Evolutionary conservation across 208 protist species (phyloP), one percentile per base, ranked within the genome.

Genomic region (Angomonas ambiguus): DNA sequence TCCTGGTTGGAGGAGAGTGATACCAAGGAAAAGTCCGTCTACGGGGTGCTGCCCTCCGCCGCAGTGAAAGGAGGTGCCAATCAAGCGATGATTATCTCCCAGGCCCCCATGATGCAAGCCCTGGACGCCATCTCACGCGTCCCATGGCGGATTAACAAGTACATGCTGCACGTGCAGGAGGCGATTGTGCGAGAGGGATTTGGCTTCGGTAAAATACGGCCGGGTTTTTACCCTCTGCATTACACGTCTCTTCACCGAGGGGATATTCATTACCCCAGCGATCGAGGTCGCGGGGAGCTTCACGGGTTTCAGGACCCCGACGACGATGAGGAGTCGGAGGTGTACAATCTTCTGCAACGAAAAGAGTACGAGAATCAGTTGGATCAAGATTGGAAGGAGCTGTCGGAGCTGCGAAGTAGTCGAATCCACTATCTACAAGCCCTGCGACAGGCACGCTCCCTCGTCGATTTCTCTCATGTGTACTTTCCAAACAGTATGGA

Each of bases 401-500:
- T 94, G 28, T 79, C 62, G 18, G 91, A 94, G 72, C 62, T 92
- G 56, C 88, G 87, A 51, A 93, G 86, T 51, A 93, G 76, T 69
- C 91, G 91, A 51, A 91, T 91, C 55, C 88, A 94, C 74, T 93
- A 94, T 73, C 74, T 96, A 25, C 87, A 94, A 51, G 88, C 88
- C 0, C 76, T 96, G 51, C 91, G 91, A n/a, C 88, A 94, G 72
- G 91, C 88, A 8, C 86, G 91, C 18, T 92, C 88, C 18, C 79
- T 96, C 32, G 80, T 94, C 1, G 82, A 94, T 67, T 93, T 94
- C 68, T 94, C 86, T 32, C 88, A 96, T 67, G 77, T 99, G 63
- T 99, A 98, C 80, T 98, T 99, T 67, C 97, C 98, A 16, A 97
- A 98, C 76, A 99, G 98, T 76, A 80, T 99, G 71, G 98, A 99